Conservation (phyloP, 352 stramenopile genomes). For the Aphanomyces cochlioides region DNA sequence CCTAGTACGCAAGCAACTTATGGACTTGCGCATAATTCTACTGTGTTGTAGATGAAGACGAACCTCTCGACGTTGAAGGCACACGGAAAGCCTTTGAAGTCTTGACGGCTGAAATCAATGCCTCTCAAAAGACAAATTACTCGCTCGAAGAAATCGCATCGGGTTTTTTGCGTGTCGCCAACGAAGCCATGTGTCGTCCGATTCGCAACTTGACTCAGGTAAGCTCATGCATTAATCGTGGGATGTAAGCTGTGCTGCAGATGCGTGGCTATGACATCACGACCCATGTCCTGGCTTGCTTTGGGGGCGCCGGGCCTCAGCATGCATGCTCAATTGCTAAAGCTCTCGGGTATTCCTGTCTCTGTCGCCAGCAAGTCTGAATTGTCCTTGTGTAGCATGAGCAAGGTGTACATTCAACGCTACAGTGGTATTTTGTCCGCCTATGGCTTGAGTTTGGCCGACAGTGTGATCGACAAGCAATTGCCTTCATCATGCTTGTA, state of each 20-base stretch:
- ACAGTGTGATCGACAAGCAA: slow-evolving; percentile 97
- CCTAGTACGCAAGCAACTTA: slow-evolving; percentile 37
- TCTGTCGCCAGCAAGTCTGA: background rate
- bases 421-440: slow-evolving; percentile 98
- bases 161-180: slow-evolving; percentile 97
- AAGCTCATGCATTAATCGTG: background rate
- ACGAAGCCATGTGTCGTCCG: slow-evolving; percentile 99
- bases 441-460: slow-evolving; percentile 95
- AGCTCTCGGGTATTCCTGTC: slow-evolving; percentile 60
- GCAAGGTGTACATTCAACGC: slow-evolving; percentile 97
- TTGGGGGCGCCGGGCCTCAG: slow-evolving; percentile 97
- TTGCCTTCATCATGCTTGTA: slow-evolving; percentile 80
- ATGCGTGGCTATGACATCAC: slow-evolving; percentile 98
- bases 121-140: slow-evolving; percentile 60
- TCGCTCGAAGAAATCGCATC: slow-evolving; percentile 94
- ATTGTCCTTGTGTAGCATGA: slow-evolving; percentile 65
- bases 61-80: slow-evolving; percentile 95
- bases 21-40: too few relatives aligned
- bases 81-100: slow-evolving; percentile 88
- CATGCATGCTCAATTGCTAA: slow-evolving; percentile 97
- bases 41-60: slow-evolving; percentile 82
- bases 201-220: slow-evolving; percentile 96
- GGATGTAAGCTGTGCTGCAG: slow-evolving; percentile 35
- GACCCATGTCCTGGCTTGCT: slow-evolving; percentile 95
- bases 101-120: slow-evolving; percentile 87